phyloP scores from a whole-genome alignment of 306 rosid species.

The Rosa lucieae region DNA sequence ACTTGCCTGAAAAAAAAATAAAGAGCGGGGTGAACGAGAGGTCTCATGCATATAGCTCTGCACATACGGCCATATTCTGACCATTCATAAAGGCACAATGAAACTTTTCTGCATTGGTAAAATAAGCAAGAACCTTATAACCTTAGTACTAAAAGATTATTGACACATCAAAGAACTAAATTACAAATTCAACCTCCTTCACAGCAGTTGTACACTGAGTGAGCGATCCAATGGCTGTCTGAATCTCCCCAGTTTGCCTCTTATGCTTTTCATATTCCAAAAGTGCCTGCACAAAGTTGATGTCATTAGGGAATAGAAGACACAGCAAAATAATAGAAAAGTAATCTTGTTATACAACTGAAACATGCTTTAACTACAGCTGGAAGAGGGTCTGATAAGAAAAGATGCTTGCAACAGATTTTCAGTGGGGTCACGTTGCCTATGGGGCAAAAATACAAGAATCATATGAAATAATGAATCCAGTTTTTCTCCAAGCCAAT shows the following conservation, averaged over 20 bases:
- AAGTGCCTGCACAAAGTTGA: constrained; percentile 58
- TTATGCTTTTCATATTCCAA: constrained; percentile 80
- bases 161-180: constrained; percentile 7
- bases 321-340: constrained; percentile 18
- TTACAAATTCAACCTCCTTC: constrained; percentile 56
- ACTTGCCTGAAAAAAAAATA: constrained; percentile 39
- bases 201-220: constrained; percentile 57
- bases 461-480: background rate
- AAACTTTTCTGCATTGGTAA: background rate
- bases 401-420: background rate
- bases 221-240: constrained; percentile 55
- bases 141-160: background rate
- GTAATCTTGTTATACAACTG: background rate
- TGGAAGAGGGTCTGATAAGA: background rate
- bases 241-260: constrained; percentile 70
- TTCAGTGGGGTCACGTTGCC: background rate
- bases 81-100: background rate
- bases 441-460: background rate
- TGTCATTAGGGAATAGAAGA: constrained; percentile 22
- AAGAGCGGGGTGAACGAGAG: background rate
- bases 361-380: background rate
- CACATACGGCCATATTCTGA: background rate
- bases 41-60: background rate
- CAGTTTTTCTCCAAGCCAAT: background rate
- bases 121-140: constrained; percentile 4